phyloP scores from a whole-genome alignment of 257 asterid genomes.

The Thymus mandschuricus region DNA sequence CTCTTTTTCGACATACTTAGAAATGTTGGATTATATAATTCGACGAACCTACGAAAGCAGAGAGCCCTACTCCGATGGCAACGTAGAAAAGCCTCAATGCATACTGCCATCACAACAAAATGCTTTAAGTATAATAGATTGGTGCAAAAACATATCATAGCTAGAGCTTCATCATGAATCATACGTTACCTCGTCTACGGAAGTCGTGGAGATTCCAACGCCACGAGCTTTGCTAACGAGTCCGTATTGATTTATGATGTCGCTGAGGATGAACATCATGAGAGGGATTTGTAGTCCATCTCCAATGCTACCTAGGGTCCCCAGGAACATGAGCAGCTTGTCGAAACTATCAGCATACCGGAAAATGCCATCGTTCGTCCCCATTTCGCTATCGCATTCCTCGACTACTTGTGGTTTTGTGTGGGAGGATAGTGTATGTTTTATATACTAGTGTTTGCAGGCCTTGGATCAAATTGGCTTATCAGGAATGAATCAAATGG shows the following conservation, averaged over 20 bases:
- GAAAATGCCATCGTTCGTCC: conserved; percentile 57
- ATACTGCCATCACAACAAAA: conserved; percentile 26
- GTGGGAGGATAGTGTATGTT: not conserved
- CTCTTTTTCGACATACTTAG: too few species aligned
- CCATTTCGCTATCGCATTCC: conserved; percentile 32
- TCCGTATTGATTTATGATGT: conserved; percentile 71
- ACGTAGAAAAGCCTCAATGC: conserved; percentile 67
- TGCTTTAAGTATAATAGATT: not conserved
- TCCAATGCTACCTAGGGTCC: conserved; percentile 82
- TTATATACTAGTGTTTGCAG: conserved; percentile 47
- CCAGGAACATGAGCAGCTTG: conserved; percentile 68
- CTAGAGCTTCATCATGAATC: not conserved
- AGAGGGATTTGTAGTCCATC: conserved; percentile 91
- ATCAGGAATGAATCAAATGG: conserved; percentile 23
- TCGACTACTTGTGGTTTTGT: not conserved
- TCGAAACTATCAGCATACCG: conserved; percentile 73
- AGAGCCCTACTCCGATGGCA: conserved; percentile 72
- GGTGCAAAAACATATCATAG: not conserved
- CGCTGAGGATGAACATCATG: conserved; percentile 76
- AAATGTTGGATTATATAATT: not conserved
- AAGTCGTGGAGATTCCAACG: conserved; percentile 31
- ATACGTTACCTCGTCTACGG: conserved; percentile 58
- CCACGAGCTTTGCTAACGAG: conserved; percentile 3
- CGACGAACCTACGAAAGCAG: conserved; percentile 74
- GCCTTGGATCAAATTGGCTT: conserved; percentile 33